Conservation (phyloP, 2,329 filamentous ascomycete genomes). For the Allantophomopsis lycopodina region DNA sequence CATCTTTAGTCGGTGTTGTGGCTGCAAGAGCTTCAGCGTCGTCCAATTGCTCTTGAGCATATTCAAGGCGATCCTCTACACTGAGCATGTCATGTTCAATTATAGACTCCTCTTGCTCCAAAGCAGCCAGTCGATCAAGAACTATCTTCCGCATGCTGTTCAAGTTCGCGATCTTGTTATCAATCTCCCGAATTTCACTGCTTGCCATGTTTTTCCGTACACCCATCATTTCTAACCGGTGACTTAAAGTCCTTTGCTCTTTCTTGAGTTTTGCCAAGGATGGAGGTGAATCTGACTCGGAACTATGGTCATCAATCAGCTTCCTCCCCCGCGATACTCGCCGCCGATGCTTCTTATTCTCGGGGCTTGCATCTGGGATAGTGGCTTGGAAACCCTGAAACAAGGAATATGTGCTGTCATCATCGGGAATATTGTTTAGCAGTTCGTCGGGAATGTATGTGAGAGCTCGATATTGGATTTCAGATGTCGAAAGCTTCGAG, state of each 20-base stretch:
- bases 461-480: constrained; percentile 89
- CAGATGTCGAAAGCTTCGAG: constrained; percentile 74
- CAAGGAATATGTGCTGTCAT: constrained; percentile 75
- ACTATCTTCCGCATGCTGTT: constrained; percentile 88
- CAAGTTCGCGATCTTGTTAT: constrained; percentile 90
- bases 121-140: constrained; percentile 66
- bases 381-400: constrained; percentile 95
- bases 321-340: constrained; percentile 64
- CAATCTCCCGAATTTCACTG: constrained; percentile 89
- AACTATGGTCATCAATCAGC: constrained; percentile 52
- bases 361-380: constrained; percentile 58
- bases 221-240: constrained; percentile 79
- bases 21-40: constrained; percentile 42
- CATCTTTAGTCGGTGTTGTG: constrained; percentile 35
- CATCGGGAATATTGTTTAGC: constrained; percentile 76
- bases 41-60: constrained; percentile 42
- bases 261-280: constrained; percentile 62
- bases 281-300: constrained; percentile 42
- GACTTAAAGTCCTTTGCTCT: constrained; percentile 67
- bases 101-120: constrained; percentile 84
- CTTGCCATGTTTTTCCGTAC: constrained; percentile 97
- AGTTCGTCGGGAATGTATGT: constrained; percentile 84
- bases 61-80: constrained; percentile 46
- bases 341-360: constrained; percentile 55
- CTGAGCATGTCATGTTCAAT: constrained; percentile 73